phyloP scores from a whole-genome alignment of 2,329 filamentous ascomycete species.

The Fusarium redolens region DNA sequence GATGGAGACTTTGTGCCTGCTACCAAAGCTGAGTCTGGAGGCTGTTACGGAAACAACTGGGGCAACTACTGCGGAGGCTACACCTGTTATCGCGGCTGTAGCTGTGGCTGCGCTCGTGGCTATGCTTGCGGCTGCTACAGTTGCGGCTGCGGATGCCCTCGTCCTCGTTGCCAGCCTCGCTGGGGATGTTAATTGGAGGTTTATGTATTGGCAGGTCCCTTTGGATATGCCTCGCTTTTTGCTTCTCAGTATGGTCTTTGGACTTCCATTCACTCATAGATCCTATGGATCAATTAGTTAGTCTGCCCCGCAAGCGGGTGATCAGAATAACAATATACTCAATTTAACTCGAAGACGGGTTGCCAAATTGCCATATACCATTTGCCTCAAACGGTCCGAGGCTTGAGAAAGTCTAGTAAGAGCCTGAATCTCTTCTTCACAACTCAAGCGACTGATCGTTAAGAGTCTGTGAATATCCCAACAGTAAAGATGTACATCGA shows the following conservation, averaged over 20 bases:
- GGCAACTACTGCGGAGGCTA: not conserved
- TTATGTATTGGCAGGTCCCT: too few relatives aligned
- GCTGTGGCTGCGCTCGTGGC: not conserved
- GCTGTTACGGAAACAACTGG: not conserved
- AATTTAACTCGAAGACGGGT: not conserved
- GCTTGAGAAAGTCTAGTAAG: not conserved
- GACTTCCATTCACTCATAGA: not conserved
- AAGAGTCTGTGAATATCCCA: not conserved
- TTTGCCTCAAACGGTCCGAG: fast-evolving
- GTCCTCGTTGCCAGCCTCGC: not conserved
- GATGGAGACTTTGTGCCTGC: not conserved
- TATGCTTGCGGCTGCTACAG: not conserved
- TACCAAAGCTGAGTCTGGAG: not conserved
- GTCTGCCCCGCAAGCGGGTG: not conserved
- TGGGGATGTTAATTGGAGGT: not conserved
- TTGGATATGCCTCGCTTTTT: too few relatives aligned
- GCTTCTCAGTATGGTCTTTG: not conserved
- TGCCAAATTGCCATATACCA: fast-evolving
- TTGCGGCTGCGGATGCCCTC: not conserved
- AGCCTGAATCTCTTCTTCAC: not conserved
- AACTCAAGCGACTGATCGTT: too few relatives aligned
- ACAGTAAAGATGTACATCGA: fast-evolving
- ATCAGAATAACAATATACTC: not conserved
- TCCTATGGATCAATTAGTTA: not conserved
- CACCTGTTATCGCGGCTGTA: not conserved